Evolutionary conservation across 1,139 yeast genomes (phyloP).

Genomic region (Blastobotrys niveus): DNA sequence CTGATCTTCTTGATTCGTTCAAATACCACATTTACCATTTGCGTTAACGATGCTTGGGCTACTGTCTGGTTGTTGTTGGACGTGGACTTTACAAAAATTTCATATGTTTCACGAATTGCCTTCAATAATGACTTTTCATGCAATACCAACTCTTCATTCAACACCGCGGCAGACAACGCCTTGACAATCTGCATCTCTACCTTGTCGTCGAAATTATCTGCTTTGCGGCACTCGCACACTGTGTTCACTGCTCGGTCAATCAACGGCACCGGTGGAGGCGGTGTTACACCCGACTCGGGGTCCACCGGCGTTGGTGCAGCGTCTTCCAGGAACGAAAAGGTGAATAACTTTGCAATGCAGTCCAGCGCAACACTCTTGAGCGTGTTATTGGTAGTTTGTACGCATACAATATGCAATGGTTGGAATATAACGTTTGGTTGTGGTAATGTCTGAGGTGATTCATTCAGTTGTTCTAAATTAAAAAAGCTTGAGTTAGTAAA

Average conservation of each 20-base stretch:
- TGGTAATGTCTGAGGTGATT: slow-evolving; percentile 29
- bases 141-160: slow-evolving; percentile 73
- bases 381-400: slow-evolving; percentile 45
- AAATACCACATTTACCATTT: slow-evolving; percentile 79
- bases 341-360: slow-evolving; percentile 59
- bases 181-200: slow-evolving; percentile 89
- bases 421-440: slow-evolving; percentile 51
- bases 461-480: slow-evolving; percentile 25
- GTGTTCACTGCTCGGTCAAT: slow-evolving; percentile 84
- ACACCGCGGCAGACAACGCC: slow-evolving; percentile 82
- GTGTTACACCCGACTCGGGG: slow-evolving; percentile 40
- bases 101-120: slow-evolving; percentile 90
- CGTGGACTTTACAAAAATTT: slow-evolving; percentile 79
- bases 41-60: slow-evolving; percentile 93
- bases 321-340: slow-evolving; percentile 56
- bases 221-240: slow-evolving; percentile 75
- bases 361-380: slow-evolving; percentile 56
- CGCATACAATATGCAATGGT: slow-evolving; percentile 56
- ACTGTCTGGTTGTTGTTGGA: slow-evolving; percentile 82
- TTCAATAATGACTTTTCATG: slow-evolving; percentile 86
- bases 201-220: slow-evolving; percentile 57
- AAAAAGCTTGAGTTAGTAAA: background rate
- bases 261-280: slow-evolving; percentile 51
- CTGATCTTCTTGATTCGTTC: slow-evolving; percentile 51
- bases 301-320: slow-evolving; percentile 39